Conservation (phyloP, 257 asterid species). For the Capsicum pubescens region DNA sequence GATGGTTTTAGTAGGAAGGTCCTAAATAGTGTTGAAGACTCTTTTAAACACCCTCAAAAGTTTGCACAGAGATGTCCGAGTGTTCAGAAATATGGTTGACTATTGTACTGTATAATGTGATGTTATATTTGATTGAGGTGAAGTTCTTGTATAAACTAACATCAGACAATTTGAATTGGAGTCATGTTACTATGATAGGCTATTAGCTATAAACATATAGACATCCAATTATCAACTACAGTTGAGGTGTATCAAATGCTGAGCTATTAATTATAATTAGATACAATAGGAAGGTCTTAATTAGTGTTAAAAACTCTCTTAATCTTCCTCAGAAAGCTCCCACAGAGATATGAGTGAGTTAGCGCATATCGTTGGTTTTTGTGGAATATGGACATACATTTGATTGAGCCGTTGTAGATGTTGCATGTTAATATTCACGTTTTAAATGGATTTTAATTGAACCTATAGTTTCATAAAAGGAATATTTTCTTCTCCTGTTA, state of each 20-base stretch:
- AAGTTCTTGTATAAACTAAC: background rate
- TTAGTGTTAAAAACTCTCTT: background rate
- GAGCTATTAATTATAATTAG: background rate
- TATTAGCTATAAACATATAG: background rate
- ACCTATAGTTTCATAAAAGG: background rate
- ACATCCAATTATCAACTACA: background rate
- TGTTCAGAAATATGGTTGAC: background rate
- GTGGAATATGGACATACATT: background rate
- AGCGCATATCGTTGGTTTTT: background rate
- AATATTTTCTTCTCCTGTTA: background rate
- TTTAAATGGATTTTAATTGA: background rate
- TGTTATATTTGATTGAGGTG: background rate
- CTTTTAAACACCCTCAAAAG: background rate
- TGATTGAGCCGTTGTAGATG: background rate
- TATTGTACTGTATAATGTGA: background rate
- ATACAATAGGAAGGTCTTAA: background rate
- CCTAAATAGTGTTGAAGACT: background rate
- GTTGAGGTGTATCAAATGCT: background rate
- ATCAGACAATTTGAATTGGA: slow-evolving; percentile 2
- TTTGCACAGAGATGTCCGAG: background rate
- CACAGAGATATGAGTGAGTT: background rate
- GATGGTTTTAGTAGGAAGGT: background rate
- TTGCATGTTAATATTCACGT: background rate
- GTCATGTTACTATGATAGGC: background rate
- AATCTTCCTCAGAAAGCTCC: background rate